Percentiles rank a stretch among this genome's conserved stretches.
phyloP scores from a whole-genome alignment of 2,329 filamentous ascomycete species.

The Grosmannia penicillata region DNA sequence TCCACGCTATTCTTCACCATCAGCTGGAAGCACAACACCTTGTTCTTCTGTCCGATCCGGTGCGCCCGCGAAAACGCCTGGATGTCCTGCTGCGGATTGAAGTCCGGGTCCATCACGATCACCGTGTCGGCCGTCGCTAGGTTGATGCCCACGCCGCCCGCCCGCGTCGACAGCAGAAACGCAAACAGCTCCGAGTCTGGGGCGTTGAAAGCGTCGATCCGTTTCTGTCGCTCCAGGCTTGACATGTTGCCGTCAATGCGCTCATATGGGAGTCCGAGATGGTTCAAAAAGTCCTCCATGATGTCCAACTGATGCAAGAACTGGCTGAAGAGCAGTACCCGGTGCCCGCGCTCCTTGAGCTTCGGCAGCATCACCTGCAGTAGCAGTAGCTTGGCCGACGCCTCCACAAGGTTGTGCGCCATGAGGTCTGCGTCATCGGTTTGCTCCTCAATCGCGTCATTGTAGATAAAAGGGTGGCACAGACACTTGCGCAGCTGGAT shows the following conservation, averaged over 20 bases:
- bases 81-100: conserved; percentile 95
- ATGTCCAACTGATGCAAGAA: conserved; percentile 82
- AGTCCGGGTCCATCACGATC: conserved; percentile 92
- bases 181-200: conserved; percentile 72
- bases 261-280: conserved; percentile 56
- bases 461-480: conserved; percentile 95
- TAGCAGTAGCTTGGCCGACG: conserved; percentile 76
- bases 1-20: conserved; percentile 82
- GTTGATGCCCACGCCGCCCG: conserved; percentile 95
- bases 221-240: conserved; percentile 78
- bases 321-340: conserved; percentile 91
- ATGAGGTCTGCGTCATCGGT: conserved; percentile 44
- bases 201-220: conserved; percentile 87
- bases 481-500: conserved; percentile 91
- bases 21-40: conserved; percentile 88
- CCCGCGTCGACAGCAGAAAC: conserved; percentile 84
- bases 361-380: conserved; percentile 78
- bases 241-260: conserved; percentile 77
- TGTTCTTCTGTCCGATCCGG: conserved; percentile 90
- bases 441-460: conserved; percentile 73
- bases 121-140: conserved; percentile 93
- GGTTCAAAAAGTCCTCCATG: conserved; percentile 77
- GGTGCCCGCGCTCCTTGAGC: conserved; percentile 69
- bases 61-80: conserved; percentile 91
- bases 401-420: conserved; percentile 75